Percentiles rank a stretch among this genome's conserved stretches.
Conservation (phyloP, 345 rosid genomes). For the Lepidium africanum region DNA sequence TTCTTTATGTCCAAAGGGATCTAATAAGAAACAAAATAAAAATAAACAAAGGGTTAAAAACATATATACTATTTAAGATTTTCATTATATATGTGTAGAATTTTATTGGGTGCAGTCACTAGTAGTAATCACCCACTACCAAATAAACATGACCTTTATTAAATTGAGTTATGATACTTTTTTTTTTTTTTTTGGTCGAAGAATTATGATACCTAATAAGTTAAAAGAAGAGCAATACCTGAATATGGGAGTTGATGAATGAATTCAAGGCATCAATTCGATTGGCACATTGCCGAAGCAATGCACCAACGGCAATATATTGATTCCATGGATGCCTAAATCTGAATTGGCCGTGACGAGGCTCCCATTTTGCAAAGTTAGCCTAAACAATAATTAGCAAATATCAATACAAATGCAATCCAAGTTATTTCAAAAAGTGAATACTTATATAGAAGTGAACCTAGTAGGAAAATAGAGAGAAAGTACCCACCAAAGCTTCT, state of each 20-base stretch:
- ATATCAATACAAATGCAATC: background rate
- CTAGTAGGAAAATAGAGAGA: background rate
- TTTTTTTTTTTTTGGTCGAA: background rate
- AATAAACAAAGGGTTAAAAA: background rate
- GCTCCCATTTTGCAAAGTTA: slow-evolving; percentile 94
- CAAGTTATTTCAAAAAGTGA: background rate
- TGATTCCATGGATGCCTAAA: slow-evolving; percentile 70
- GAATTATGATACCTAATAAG: too few relatives aligned
- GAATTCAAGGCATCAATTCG: slow-evolving; percentile 58
- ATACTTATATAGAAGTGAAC: background rate
- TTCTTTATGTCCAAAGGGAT: slow-evolving; percentile 30
- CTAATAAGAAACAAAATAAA: slow-evolving; percentile 11
- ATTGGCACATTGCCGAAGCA: slow-evolving; percentile 61
- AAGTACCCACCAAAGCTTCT: slow-evolving; percentile 57
- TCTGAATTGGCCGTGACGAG: slow-evolving; percentile 81
- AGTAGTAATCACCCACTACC: too few relatives aligned
- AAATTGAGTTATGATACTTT: too few relatives aligned
- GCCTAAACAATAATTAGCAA: slow-evolving; percentile 30
- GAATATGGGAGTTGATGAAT: slow-evolving; percentile 40
- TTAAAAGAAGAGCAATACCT: too few relatives aligned
- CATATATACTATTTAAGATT: background rate
- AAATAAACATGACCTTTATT: too few relatives aligned
- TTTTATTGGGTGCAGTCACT: too few relatives aligned
- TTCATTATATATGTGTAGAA: background rate
- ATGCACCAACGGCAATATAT: slow-evolving; percentile 54